Conservation (phyloP, 176 grass and related monocot genomes). For the Triticum dicoccoides region DNA sequence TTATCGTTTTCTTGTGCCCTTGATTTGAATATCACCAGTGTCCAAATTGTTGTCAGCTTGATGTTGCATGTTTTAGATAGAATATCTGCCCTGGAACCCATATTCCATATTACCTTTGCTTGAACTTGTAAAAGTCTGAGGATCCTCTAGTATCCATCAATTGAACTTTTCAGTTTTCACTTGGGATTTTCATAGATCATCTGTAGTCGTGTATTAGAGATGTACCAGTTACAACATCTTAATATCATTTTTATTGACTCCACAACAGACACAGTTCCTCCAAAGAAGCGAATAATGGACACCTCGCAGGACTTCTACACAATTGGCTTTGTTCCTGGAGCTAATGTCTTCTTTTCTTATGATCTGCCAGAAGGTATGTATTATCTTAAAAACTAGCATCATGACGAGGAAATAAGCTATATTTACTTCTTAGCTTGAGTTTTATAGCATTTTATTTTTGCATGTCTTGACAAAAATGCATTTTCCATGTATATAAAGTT, state of each 20-base stretch:
- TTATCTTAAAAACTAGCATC: background rate
- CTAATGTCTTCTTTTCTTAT: constrained; percentile 89
- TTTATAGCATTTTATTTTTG: background rate
- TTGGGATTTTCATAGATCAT: background rate
- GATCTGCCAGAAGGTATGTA: constrained; percentile 73
- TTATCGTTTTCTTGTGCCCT: constrained; percentile 3
- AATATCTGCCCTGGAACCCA: background rate
- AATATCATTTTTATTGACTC: constrained; percentile 20
- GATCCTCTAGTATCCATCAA: background rate
- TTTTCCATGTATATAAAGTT: background rate
- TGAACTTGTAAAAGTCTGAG: constrained; percentile 10
- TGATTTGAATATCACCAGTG: background rate
- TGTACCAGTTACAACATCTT: constrained; percentile 5
- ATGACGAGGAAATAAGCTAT: constrained; percentile 15
- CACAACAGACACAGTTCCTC: constrained; percentile 84
- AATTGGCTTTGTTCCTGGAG: constrained; percentile 86
- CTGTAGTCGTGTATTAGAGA: background rate
- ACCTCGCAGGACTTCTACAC: constrained; percentile 84
- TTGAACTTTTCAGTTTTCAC: background rate
- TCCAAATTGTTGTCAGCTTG: background rate
- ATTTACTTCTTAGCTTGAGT: background rate
- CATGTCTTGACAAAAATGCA: background rate
- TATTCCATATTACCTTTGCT: background rate
- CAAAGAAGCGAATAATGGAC: constrained; percentile 78
- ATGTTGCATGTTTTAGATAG: background rate